Conservation (phyloP, 2,329 filamentous ascomycete species). For the Polychaeton citri region DNA sequence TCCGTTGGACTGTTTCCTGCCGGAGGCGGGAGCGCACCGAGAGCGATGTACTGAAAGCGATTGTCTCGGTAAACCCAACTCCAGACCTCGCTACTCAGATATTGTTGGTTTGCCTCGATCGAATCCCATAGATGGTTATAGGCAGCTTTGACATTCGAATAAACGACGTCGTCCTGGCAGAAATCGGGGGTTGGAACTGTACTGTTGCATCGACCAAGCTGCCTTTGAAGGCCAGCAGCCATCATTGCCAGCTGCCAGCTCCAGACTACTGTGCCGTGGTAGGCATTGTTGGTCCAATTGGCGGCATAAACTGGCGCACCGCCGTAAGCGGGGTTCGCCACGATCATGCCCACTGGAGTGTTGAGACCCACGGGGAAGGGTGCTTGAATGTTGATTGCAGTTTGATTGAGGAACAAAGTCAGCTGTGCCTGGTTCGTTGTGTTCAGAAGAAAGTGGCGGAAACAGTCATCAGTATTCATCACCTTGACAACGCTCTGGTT, state of each 20-base stretch:
- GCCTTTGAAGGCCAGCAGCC: constrained; percentile 45
- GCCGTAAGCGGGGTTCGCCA: constrained; percentile 49
- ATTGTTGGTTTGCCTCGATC: constrained; percentile 41
- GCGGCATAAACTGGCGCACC: constrained; percentile 31
- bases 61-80: constrained; percentile 43
- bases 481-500: constrained; percentile 39
- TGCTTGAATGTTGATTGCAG: constrained; percentile 42
- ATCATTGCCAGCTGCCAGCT: constrained; percentile 53
- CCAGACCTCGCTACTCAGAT: constrained; percentile 49
- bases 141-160: constrained; percentile 29
- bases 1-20: constrained; percentile 30
- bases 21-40: constrained; percentile 39
- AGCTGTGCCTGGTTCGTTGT: constrained; percentile 41
- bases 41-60: constrained; percentile 34
- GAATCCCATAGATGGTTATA: constrained; percentile 50
- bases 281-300: constrained; percentile 45
- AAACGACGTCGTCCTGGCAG: constrained; percentile 33
- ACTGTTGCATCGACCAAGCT: constrained; percentile 39
- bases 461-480: constrained; percentile 53
- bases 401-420: constrained; percentile 42
- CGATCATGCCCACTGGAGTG: constrained; percentile 42
- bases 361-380: constrained; percentile 47
- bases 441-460: constrained; percentile 50
- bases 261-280: constrained; percentile 54
- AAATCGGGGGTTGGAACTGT: constrained; percentile 29